Conservation (phyloP, 345 rosid species). For the Syzygium jambos region DNA sequence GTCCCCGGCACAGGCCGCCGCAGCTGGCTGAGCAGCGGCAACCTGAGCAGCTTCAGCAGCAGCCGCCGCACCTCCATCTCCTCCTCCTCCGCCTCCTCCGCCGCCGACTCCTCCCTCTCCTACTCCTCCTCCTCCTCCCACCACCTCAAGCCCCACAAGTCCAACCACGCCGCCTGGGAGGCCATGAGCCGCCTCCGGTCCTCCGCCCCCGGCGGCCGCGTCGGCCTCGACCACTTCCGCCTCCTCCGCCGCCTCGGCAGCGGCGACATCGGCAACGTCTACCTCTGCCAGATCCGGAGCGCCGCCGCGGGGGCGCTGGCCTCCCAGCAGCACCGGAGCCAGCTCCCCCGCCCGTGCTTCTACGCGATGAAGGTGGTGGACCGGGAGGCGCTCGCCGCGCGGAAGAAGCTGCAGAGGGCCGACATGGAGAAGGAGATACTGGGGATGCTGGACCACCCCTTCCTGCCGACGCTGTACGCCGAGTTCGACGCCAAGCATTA, state of each 20-base stretch:
- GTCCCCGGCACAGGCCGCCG: conserved; percentile 71
- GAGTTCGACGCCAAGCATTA: conserved; percentile 90
- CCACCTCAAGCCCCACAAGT: conserved; percentile 82
- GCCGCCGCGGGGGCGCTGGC: neutral
- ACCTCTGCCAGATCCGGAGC: conserved; percentile 78
- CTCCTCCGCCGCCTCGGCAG: conserved; percentile 78
- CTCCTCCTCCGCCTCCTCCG: conserved; percentile 23
- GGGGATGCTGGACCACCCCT: conserved; percentile 86
- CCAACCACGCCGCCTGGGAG: conserved; percentile 83
- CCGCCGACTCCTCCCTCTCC: conserved; percentile 14
- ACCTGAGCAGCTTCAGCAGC: conserved; percentile 73
- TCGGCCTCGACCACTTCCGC: conserved; percentile 78
- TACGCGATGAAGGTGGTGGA: conserved; percentile 98
- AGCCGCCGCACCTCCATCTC: conserved; percentile 70
- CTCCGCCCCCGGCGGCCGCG: conserved; percentile 36
- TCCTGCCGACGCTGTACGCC: conserved; percentile 81
- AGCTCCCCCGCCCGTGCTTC: conserved; percentile 36
- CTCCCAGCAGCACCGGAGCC: neutral
- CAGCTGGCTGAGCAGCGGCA: conserved; percentile 80
- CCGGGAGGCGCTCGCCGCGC: conserved; percentile 75
- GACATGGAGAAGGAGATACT: conserved; percentile 88
- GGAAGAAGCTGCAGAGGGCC: conserved; percentile 79
- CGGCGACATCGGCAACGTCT: conserved; percentile 88
- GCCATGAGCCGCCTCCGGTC: conserved; percentile 59
- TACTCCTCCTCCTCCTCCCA: conserved; percentile 15